phyloP scores from a whole-genome alignment of 345 rosid genomes.

The Eucalyptus grandis region DNA sequence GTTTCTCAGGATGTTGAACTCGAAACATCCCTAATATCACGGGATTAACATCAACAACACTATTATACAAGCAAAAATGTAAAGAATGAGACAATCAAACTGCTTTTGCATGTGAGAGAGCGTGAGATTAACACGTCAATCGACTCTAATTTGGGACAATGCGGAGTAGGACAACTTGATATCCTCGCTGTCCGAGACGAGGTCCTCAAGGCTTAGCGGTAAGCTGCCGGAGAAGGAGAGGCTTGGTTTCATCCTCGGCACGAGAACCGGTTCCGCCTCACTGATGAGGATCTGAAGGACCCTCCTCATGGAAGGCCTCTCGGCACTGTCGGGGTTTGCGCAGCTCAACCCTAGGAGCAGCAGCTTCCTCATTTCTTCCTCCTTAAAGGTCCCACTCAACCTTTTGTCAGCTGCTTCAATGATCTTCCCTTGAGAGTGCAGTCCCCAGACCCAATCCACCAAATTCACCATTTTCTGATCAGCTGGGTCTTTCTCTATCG shows the following conservation, averaged over 20 bases:
- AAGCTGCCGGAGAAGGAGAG: conserved; percentile 57
- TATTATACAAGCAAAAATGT: conserved; percentile 1
- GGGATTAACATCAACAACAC: not conserved
- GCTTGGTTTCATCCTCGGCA: conserved; percentile 71
- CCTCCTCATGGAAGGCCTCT: conserved; percentile 80
- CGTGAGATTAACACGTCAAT: not conserved
- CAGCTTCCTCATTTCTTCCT: conserved; percentile 74
- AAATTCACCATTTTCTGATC: conserved; percentile 68
- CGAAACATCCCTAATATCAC: not conserved
- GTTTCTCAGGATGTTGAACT: conserved; percentile 32
- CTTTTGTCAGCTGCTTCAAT: conserved; percentile 66
- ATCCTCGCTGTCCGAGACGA: conserved; percentile 62
- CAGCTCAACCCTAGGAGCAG: conserved; percentile 74
- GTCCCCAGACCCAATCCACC: conserved; percentile 92
- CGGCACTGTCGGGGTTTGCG: conserved; percentile 66
- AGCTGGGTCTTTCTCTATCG: conserved; percentile 59
- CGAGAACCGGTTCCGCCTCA: conserved; percentile 38
- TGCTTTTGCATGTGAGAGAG: not conserved
- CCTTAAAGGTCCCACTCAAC: conserved; percentile 48
- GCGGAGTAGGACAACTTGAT: not conserved
- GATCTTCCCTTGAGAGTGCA: conserved; percentile 58
- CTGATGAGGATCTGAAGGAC: conserved; percentile 74
- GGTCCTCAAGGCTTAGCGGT: conserved; percentile 54
- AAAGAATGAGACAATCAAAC: conserved; percentile 12
- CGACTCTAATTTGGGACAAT: not conserved